Percentiles rank a stretch among this genome's conserved stretches.
These are phyloP conservation scores for Trichosporon faecale DNA, from an alignment of 1,284 basidiomycete species.

Conservation along the genomic window DNA sequence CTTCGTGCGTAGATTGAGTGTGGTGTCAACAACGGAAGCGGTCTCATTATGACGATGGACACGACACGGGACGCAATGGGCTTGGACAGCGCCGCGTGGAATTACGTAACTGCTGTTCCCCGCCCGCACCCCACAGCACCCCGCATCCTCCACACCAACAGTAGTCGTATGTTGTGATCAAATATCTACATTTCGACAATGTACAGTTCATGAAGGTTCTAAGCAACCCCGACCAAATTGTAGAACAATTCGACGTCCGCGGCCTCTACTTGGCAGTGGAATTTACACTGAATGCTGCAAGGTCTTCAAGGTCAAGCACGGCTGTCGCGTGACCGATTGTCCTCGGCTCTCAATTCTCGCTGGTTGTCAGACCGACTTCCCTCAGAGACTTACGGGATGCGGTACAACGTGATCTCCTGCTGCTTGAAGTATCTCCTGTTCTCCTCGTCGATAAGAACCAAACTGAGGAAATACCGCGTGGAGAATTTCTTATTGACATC, in stretches of 20 bases:
- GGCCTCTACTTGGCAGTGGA: no score
- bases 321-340: no score
- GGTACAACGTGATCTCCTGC: constrained; percentile 51
- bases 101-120: background rate
- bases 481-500: constrained; percentile 99
- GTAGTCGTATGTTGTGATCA: no score
- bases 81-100: background rate
- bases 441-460: constrained; percentile 97
- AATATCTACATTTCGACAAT: no score
- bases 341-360: constrained; percentile 19
- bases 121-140: no score
- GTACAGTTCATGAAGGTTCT: no score
- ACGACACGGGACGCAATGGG: background rate
- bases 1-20: background rate
- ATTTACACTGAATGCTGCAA: no score
- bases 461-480: constrained; percentile 91
- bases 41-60: background rate
- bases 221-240: no score
- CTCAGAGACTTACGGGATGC: constrained; percentile 25
- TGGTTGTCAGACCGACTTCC: background rate
- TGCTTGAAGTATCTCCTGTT: constrained; percentile 59
- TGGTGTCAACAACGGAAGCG: background rate
- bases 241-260: no score
- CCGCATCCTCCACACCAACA: no score
- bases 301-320: no score